Percentiles rank a stretch among this genome's conserved stretches.
Evolutionary conservation across 768 basidiomycete genomes (phyloP).

Genomic region (Trichaptum fuscoviolaceum): DNA sequence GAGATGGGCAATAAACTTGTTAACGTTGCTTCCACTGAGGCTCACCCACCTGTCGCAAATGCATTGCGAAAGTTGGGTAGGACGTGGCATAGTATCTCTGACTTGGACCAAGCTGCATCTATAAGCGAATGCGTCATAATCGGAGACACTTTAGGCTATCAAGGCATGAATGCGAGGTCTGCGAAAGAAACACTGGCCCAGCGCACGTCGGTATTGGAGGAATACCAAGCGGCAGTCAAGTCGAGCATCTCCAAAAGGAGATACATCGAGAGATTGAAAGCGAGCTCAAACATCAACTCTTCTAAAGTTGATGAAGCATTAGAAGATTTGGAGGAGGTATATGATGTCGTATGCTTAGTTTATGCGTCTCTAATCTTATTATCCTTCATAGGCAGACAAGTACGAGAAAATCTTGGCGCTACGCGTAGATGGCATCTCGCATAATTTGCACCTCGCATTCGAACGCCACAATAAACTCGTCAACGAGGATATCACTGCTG

Average conservation of each 20-base stretch:
- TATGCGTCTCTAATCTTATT: conserved; percentile 12
- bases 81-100: conserved; percentile 80
- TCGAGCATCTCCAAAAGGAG: conserved; percentile 88
- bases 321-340: conserved; percentile 89
- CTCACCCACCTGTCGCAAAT: conserved; percentile 76
- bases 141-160: conserved; percentile 95
- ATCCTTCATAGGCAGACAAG: conserved; percentile 65
- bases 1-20: conserved; percentile 94
- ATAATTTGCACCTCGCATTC: conserved; percentile 85
- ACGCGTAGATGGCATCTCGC: conserved; percentile 90
- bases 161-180: conserved; percentile 93
- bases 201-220: conserved; percentile 87
- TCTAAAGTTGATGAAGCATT: conserved; percentile 87
- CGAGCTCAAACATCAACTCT: conserved; percentile 78
- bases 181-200: conserved; percentile 93
- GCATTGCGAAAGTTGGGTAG: conserved; percentile 85
- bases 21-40: conserved; percentile 84
- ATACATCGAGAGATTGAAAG: conserved; percentile 84
- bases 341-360: conserved; percentile 9
- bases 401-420: conserved; percentile 81
- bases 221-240: conserved; percentile 91
- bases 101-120: conserved; percentile 85
- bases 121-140: conserved; percentile 93
- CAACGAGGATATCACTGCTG: conserved; percentile 86
- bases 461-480: conserved; percentile 80